Percentiles rank a stretch among this genome's conserved stretches.
Conservation (phyloP, 148 eudicot genomes). For the Chenopodium suecicum region DNA sequence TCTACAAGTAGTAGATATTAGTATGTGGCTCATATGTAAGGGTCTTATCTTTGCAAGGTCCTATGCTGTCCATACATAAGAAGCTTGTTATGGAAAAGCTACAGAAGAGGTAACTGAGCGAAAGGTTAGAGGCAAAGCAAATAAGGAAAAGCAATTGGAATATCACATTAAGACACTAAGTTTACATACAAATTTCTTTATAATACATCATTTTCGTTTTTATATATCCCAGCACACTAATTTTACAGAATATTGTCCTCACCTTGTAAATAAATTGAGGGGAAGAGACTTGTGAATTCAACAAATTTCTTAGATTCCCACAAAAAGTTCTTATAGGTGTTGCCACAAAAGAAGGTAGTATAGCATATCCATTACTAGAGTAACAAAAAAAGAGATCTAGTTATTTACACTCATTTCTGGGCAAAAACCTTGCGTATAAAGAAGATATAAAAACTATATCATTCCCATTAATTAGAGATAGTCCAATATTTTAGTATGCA, state of each 20-base stretch:
- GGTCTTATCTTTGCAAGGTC: constrained; percentile 60
- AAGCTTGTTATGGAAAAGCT: constrained; percentile 76
- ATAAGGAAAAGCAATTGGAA: constrained; percentile 80
- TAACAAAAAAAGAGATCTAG: too few relatives aligned
- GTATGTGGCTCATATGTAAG: constrained; percentile 2
- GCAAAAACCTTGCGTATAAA: too few relatives aligned
- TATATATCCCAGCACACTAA: not conserved
- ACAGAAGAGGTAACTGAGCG: constrained; percentile 67
- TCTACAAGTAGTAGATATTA: not conserved
- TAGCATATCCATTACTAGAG: not conserved
- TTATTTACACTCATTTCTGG: too few relatives aligned
- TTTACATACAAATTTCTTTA: not conserved
- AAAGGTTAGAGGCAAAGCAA: constrained; percentile 32
- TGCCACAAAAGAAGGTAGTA: constrained; percentile 99
- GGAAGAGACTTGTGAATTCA: constrained; percentile 81
- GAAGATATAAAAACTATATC: too few relatives aligned
- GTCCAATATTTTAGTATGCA: too few relatives aligned
- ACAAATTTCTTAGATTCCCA: constrained; percentile 63
- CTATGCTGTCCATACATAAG: constrained; percentile 81
- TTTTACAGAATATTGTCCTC: not conserved
- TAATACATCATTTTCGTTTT: not conserved
- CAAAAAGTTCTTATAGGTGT: constrained; percentile 73
- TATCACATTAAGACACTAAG: not conserved
- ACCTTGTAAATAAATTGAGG: constrained; percentile 41
- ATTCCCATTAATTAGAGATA: too few relatives aligned